Percentiles rank a stretch among this genome's conserved stretches.
These are phyloP conservation scores for Syzygium aromaticum DNA, from an alignment of 345 rosid species.

Conservation along the genomic window DNA sequence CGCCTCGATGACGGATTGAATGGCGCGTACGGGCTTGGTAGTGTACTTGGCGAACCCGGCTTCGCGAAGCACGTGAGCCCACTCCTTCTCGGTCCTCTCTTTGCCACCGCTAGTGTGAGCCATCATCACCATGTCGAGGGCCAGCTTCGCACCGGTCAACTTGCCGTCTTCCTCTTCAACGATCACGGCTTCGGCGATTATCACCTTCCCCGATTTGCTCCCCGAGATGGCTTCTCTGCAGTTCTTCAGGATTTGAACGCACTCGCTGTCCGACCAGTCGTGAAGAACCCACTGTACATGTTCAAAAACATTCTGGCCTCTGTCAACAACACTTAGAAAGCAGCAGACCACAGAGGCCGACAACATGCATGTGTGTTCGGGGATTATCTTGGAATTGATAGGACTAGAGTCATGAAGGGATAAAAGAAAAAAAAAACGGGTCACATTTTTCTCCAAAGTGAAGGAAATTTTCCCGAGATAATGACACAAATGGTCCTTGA, in stretches of 20 bases:
- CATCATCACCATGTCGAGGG: slow-evolving; percentile 76
- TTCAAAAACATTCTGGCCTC: not conserved
- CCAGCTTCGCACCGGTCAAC: slow-evolving; percentile 29
- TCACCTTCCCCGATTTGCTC: slow-evolving; percentile 40
- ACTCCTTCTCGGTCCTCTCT: slow-evolving; percentile 59
- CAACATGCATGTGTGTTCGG: not conserved
- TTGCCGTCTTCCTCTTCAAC: slow-evolving; percentile 26
- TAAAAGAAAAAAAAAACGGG: too few relatives aligned
- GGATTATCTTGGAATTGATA: not conserved
- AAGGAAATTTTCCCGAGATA: not conserved
- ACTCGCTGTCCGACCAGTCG: slow-evolving; percentile 65
- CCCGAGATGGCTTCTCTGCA: slow-evolving; percentile 51
- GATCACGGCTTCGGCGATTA: slow-evolving; percentile 47
- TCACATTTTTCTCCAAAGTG: not conserved
- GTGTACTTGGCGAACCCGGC: slow-evolving; percentile 47
- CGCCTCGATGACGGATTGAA: slow-evolving; percentile 37
- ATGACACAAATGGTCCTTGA: too few relatives aligned
- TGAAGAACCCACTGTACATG: slow-evolving; percentile 49
- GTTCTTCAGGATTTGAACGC: slow-evolving; percentile 47
- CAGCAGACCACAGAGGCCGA: not conserved
- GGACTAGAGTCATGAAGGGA: not conserved
- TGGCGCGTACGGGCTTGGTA: slow-evolving; percentile 23
- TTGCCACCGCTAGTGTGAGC: slow-evolving; percentile 51
- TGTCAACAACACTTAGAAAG: not conserved
- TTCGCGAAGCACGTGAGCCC: slow-evolving; percentile 40